A percentile compares a stretch with the other conserved stretches of the same genome.
These are phyloP conservation scores for Clarireedia sp. DNA, from an alignment of 2,329 filamentous ascomycete genomes.

Conservation along the genomic window DNA sequence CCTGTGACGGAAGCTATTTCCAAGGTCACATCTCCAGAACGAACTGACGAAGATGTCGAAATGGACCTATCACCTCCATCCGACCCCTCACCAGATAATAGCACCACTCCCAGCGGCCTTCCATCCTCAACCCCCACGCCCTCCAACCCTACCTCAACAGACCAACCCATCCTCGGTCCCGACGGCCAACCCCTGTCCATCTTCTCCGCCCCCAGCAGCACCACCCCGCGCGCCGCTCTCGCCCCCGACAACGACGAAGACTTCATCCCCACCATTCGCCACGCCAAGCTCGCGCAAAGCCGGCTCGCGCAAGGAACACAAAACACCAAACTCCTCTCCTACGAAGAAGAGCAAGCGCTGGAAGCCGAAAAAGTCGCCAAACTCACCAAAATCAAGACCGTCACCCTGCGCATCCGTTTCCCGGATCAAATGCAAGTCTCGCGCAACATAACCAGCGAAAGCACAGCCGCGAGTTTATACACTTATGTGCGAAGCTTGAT, in stretches of 20 bases:
- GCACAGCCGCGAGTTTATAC: conserved; percentile 68
- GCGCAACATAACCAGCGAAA: conserved; percentile 59
- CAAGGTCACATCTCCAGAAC: conserved; percentile 12
- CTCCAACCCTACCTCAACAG: background rate
- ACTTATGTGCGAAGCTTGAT: conserved; percentile 66
- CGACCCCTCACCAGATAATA: background rate
- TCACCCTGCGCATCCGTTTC: conserved; percentile 75
- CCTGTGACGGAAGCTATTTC: conserved; percentile 16
- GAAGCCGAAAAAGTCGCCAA: conserved; percentile 57
- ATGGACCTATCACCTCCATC: conserved; percentile 7
- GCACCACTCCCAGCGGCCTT: background rate
- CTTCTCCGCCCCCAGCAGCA: conserved; percentile 68
- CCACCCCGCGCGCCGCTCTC: conserved; percentile 68
- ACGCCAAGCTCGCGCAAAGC: conserved; percentile 67
- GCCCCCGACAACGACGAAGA: conserved; percentile 61
- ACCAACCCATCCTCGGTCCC: conserved; percentile 22
- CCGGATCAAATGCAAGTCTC: conserved; percentile 71
- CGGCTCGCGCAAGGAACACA: conserved; percentile 52
- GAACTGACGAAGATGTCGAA: conserved; percentile 5
- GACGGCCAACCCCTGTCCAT: conserved; percentile 52
- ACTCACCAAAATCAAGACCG: conserved; percentile 56
- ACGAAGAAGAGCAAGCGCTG: conserved; percentile 69
- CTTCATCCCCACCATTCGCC: conserved; percentile 67
- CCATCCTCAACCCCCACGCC: background rate
- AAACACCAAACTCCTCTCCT: conserved; percentile 73